phyloP scores from a whole-genome alignment of 2,329 filamentous ascomycete species.

The Aspergillus sp. region DNA sequence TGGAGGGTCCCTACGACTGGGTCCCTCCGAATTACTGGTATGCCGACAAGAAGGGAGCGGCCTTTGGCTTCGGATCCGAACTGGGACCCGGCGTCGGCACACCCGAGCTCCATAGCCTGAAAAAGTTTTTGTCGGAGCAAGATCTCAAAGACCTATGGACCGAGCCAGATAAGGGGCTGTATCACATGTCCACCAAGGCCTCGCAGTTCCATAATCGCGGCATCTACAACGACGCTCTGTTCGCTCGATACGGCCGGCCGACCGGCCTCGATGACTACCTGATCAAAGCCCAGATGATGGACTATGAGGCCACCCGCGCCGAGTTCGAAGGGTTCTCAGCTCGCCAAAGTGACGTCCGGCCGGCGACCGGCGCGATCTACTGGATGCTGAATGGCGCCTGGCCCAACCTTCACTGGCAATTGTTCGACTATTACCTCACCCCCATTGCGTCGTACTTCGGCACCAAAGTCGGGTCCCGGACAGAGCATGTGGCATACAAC shows the following conservation, averaged over 20 bases:
- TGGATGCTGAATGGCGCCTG: constrained; percentile 61
- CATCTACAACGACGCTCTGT: constrained; percentile 51
- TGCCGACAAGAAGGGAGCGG: constrained; percentile 44
- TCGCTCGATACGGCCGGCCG: constrained; percentile 43
- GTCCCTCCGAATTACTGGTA: constrained; percentile 58
- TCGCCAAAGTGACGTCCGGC: constrained; percentile 41
- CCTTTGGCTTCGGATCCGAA: constrained; percentile 56
- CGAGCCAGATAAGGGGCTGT: constrained; percentile 42
- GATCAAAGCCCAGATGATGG: constrained; percentile 51
- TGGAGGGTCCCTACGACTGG: constrained; percentile 60
- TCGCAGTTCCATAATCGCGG: constrained; percentile 48
- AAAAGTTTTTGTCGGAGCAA: constrained; percentile 41
- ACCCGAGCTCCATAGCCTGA: constrained; percentile 46
- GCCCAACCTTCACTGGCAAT: constrained; percentile 56
- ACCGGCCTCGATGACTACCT: constrained; percentile 49
- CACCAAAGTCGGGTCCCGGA: constrained; percentile 41
- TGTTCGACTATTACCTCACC: constrained; percentile 55
- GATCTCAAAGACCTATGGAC: constrained; percentile 52
- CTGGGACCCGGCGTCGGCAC: constrained; percentile 54
- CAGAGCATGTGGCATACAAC: constrained; percentile 49
- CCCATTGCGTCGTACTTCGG: constrained; percentile 53
- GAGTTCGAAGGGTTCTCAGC: constrained; percentile 50
- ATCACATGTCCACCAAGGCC: constrained; percentile 50
- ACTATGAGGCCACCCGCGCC: constrained; percentile 54
- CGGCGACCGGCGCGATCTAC: constrained; percentile 54